Base-by-base conservation (phyloP, 2,329 filamentous ascomycete species). In the Arthrobotrys megalospora region DNA sequence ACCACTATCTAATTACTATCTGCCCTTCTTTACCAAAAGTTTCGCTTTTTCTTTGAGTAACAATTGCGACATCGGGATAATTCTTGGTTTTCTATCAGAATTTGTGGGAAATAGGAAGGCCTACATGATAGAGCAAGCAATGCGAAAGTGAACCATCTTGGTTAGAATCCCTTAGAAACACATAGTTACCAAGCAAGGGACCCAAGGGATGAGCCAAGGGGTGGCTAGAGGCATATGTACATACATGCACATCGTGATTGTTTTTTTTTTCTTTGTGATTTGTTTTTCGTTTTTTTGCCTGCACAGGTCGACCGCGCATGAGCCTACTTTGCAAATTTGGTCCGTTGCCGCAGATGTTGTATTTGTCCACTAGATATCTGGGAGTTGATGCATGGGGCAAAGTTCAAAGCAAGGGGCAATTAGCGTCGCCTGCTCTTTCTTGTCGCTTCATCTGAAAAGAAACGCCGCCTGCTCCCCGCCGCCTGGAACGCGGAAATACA, bases 41-140 rank as follows among this genome's bases (percentile, higher is more conserved):
- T 38, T 45, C 71, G 45, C 75, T 60, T 71, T 69, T 55, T 55
- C 60, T 71, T 72, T 72, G 67, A 78, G 67, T 72, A 78, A 78
- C 75, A 45, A 68, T 72, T 78, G 67, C 67, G 71, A 78, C 75
- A 78, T 78, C 24, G 48, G 66, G 41, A 53, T 43, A 70, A 21
- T 36, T 43, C 68, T 36, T 36, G 24, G 60, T 65, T 72, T n/a
- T 45, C 24, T 28, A 14, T 16, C 11, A 36, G 48, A 47, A 48
- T 32, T 48, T 65, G 21, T 58, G 64, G 32, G 58, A 60, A 60
- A 60, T 52, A 48, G 41, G 58, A 62, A 32, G 45, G 58, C 19
- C 24, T 19, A 60, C 48, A 58, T 70, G 73, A 70, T 48, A 58
- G 67, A 19, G 36, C 36, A 24, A 32, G 28, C 2, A 63, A 50